Percentiles rank a stretch among this genome's conserved stretches.
These are phyloP conservation scores for Glebionis coronaria DNA, from an alignment of 129 eudicot species.

Conservation along the genomic window DNA sequence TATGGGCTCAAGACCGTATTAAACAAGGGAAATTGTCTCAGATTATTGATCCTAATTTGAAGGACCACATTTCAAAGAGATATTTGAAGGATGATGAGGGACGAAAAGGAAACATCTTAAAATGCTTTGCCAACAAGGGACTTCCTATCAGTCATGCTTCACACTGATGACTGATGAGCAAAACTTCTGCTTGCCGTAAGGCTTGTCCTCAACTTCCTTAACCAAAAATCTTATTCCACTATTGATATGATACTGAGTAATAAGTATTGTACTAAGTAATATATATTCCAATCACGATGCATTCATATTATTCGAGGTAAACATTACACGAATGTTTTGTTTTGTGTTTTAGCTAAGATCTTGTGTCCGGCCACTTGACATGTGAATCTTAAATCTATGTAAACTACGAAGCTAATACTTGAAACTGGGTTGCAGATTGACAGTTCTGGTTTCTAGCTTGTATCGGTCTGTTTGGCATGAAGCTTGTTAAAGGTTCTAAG, in stretches of 20 bases:
- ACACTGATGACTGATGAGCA: background rate
- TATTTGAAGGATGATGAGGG: background rate
- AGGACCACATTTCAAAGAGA: background rate
- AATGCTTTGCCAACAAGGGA: background rate
- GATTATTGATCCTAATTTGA: background rate
- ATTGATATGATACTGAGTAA: background rate
- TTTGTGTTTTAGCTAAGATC: background rate
- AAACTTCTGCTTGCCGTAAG: background rate
- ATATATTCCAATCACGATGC: too few species aligned
- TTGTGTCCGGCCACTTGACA: background rate
- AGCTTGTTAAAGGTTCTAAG: too few species aligned
- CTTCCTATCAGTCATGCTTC: background rate
- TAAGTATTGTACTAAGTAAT: too few species aligned
- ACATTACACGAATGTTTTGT: background rate
- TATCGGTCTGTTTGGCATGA: too few species aligned
- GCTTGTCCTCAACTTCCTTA: too few species aligned
- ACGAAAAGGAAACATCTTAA: background rate
- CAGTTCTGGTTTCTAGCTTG: background rate
- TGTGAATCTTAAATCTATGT: background rate
- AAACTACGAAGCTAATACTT: background rate
- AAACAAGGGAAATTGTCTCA: background rate
- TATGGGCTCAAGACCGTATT: constrained; percentile 8
- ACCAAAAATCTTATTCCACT: background rate
- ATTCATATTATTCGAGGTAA: too few species aligned
- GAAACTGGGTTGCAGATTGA: background rate